Evolutionary conservation across 257 asterid genomes (phyloP).

Genomic region (Nemophila menziesii): DNA sequence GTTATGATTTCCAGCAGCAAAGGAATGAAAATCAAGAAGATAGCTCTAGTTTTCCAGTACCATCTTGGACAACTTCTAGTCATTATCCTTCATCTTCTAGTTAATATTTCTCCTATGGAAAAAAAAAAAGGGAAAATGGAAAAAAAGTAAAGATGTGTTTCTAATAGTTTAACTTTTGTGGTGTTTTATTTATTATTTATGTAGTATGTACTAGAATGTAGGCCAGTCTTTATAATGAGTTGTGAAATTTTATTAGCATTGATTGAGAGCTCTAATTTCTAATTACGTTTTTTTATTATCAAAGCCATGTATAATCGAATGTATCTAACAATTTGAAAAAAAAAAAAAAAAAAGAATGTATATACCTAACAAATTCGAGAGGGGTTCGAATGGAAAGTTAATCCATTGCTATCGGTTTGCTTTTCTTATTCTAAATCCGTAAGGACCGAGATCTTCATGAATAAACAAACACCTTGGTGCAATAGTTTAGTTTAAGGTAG

Average conservation of each 20-base stretch:
- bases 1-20: conserved; percentile 32
- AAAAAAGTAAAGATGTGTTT: not conserved
- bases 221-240: too few species aligned
- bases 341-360: too few species aligned
- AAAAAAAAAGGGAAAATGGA: not conserved
- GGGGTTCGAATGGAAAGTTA: too few species aligned
- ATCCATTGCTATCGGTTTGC: too few species aligned
- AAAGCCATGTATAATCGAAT: too few species aligned
- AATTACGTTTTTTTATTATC: conserved; percentile 10
- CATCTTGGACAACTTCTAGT: conserved; percentile 40
- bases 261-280: not conserved
- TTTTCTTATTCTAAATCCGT: too few species aligned
- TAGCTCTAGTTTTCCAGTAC: conserved; percentile 18
- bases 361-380: too few species aligned
- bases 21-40: conserved; percentile 23
- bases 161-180: conserved; percentile 1
- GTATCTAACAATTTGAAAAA: too few species aligned
- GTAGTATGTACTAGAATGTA: conserved; percentile 13
- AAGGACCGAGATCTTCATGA: too few species aligned
- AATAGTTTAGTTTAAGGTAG: too few species aligned
- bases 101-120: conserved; percentile 12
- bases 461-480: too few species aligned
- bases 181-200: conserved; percentile 2
- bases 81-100: conserved; percentile 56
- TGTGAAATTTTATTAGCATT: not conserved